Base-by-base conservation (phyloP, 345 rosid species). In the Luvunga scandens region DNA sequence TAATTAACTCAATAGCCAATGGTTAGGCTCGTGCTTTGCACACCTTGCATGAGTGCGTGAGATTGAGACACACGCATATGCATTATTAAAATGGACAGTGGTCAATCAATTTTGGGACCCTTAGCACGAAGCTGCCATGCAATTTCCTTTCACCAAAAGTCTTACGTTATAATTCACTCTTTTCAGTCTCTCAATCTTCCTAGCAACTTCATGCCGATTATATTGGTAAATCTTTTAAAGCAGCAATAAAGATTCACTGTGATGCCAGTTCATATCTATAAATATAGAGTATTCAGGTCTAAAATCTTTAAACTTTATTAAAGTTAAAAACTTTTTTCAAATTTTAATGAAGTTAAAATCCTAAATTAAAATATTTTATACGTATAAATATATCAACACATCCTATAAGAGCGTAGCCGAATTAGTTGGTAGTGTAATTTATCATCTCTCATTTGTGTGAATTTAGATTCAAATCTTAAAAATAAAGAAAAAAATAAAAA, bases 101-200 rank as follows among this genome's bases (percentile, higher is more conserved):
- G 38, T 25, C 68, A 76, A 28, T 55, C 55, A 66, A 53, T 18
- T 18, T 57, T 18, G 34, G 80, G 84, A 3, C 71, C 85, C 79
- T 31, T 8, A n/a, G n/a, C 0, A 70, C 76, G 90, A 87, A 87
- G 60, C 21, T 87, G 69, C 88, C 72, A 27, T 69, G 88, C 81
- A 85, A 7, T 62, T 87, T 83, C 82, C 82, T 19, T 21, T 9
- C 65, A 34, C 72, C 24, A 2, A 30, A 12, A 1, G n/a, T 31
- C 65, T 13, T 57, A n/a, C 14, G 53, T 72, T 57, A 57, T 21
- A 0, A 18, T 7, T 33, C 69, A 66, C 1, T 1, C 27, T 14
- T 7, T 64, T 18, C n/a, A 0, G 4, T 34, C 69, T 18, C 78
- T 50, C 28, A 25, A 27, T 9, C 24, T 10, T 30, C 45, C 67